These are phyloP conservation scores for Akanthomyces muscarius DNA, from an alignment of 2,329 filamentous ascomycete species.

Conservation along the genomic window DNA sequence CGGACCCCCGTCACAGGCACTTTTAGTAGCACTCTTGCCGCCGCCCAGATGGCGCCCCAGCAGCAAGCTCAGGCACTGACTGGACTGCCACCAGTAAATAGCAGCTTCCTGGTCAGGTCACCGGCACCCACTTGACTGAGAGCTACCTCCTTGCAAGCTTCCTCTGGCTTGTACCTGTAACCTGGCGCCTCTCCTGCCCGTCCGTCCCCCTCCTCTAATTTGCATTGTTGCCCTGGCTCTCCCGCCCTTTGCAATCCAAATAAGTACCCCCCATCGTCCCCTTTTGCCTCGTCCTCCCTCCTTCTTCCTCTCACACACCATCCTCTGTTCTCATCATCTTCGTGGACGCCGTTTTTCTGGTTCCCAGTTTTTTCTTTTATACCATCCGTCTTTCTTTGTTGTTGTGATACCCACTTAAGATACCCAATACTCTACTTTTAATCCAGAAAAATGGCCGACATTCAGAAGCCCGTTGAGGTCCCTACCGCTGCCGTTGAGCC, in stretches of 20 bases:
- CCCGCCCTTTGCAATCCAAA: constrained; percentile 29
- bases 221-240: constrained; percentile 17
- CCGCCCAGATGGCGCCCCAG: too few relatives aligned
- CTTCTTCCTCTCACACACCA: constrained; percentile 19
- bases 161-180: constrained; percentile 6
- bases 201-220: constrained; percentile 13
- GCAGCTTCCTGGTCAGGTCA: too few relatives aligned
- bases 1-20: too few relatives aligned
- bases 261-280: constrained; percentile 41
- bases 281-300: constrained; percentile 21
- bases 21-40: too few relatives aligned
- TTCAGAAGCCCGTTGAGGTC: constrained; percentile 65
- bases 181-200: constrained; percentile 1
- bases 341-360: constrained; percentile 34
- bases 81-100: too few relatives aligned
- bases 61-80: too few relatives aligned
- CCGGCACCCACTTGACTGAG: background rate
- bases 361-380: constrained; percentile 36
- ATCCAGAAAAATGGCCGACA: constrained; percentile 63
- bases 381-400: constrained; percentile 40
- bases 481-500: constrained; percentile 45
- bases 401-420: constrained; percentile 48
- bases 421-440: constrained; percentile 36
- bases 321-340: constrained; percentile 32
- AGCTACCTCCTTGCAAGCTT: background rate